Conservation (phyloP, 2,329 filamentous ascomycete species). For the Orbilia blumenaviensis region DNA sequence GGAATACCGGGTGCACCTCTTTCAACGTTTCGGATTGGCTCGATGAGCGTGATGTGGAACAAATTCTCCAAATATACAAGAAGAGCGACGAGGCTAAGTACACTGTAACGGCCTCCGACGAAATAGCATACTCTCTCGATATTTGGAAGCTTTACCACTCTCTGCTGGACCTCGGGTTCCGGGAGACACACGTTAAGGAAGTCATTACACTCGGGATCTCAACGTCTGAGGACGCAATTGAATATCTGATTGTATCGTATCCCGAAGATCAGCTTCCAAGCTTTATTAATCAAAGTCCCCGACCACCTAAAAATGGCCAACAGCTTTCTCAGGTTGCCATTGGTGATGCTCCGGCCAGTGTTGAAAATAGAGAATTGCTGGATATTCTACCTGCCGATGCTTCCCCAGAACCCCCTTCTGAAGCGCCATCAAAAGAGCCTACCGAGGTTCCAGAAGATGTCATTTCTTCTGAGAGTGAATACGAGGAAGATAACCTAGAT, state of each 20-base stretch:
- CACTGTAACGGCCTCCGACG: constrained; percentile 64
- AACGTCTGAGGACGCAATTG: constrained; percentile 78
- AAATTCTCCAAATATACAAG: constrained; percentile 25
- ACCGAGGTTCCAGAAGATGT: constrained; percentile 58
- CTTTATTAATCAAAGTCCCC: constrained; percentile 64
- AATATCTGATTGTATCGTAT: constrained; percentile 87
- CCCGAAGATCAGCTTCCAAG: constrained; percentile 73
- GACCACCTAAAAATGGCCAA: constrained; percentile 24
- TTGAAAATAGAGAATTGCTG: background rate
- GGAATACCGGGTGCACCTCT: constrained; percentile 44
- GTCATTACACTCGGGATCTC: constrained; percentile 63
- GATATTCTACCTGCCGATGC: background rate
- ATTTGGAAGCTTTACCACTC: constrained; percentile 85
- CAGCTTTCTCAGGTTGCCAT: constrained; percentile 16
- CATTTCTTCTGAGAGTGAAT: constrained; percentile 50
- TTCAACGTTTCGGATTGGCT: constrained; percentile 44
- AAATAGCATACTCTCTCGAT: constrained; percentile 64
- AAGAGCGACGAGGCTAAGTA: background rate
- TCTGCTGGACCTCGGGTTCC: constrained; percentile 75
- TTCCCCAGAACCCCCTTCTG: background rate
- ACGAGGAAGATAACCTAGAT: constrained; percentile 57
- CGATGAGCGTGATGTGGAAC: constrained; percentile 50
- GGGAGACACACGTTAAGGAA: constrained; percentile 70
- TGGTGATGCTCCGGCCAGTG: constrained; percentile 7
- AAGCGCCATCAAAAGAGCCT: background rate